Conservation (phyloP, 129 eudicot genomes). For the Flaveria brownii region DNA sequence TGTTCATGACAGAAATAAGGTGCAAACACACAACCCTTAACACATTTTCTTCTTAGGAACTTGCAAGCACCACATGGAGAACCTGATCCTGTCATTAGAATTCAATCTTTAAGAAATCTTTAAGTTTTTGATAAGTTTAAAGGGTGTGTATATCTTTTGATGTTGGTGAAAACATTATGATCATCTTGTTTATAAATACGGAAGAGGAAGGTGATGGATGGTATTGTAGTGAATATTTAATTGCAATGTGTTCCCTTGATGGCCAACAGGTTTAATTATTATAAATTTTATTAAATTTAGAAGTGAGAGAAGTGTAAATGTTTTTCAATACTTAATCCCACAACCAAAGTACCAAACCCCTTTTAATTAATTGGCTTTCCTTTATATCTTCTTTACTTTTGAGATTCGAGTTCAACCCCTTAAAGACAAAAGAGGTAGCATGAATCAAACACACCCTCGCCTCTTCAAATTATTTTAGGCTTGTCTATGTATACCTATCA, state of each 20-base stretch:
- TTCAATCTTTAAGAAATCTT: not conserved
- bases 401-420: conserved; percentile 52
- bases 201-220: conserved; percentile 50
- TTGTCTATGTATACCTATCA: too few relatives aligned
- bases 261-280: conserved; percentile 63
- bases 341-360: conserved; percentile 36
- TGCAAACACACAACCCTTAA: conserved; percentile 92
- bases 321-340: conserved; percentile 30
- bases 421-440: conserved; percentile 51
- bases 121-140: conserved; percentile 7
- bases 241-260: conserved; percentile 64
- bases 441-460: conserved; percentile 44
- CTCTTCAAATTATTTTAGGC: too few relatives aligned
- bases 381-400: conserved; percentile 15
- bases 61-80: conserved; percentile 99
- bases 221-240: conserved; percentile 46
- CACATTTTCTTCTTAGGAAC: conserved; percentile 94
- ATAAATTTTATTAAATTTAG: conserved; percentile 8
- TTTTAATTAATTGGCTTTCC: conserved; percentile 22
- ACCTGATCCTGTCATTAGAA: conserved; percentile 69
- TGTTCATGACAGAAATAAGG: conserved; percentile 98
- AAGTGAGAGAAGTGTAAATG: conserved; percentile 15
- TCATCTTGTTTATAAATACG: conserved; percentile 60
- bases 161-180: conserved; percentile 49
- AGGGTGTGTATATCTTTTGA: conserved; percentile 34